Evolutionary conservation across 1,284 basidiomycete species (phyloP).

Genomic region (Marasmius fiardii): DNA sequence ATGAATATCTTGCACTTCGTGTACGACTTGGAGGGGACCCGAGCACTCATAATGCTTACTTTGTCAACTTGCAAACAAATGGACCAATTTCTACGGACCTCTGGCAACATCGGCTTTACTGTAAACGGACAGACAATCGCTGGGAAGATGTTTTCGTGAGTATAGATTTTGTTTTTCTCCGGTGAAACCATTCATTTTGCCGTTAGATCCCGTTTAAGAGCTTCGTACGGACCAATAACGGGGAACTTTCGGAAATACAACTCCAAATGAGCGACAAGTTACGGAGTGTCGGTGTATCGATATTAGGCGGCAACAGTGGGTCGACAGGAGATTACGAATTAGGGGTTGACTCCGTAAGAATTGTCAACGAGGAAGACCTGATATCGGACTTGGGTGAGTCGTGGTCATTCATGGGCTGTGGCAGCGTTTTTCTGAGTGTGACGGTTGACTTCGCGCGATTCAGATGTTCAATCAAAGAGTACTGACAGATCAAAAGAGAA

Average conservation of each 20-base stretch:
- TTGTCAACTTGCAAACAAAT: constrained; percentile 86
- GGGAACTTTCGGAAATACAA: constrained; percentile 67
- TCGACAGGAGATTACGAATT: constrained; percentile 72
- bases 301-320: constrained; percentile 76
- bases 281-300: constrained; percentile 79
- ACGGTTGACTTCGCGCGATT: not conserved
- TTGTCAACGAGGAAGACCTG: constrained; percentile 50
- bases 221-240: constrained; percentile 83
- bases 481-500: constrained; percentile 4
- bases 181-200: constrained; percentile 5
- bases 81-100: constrained; percentile 77
- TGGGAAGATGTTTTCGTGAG: constrained; percentile 87
- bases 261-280: constrained; percentile 77
- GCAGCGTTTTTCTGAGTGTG: constrained; percentile 49
- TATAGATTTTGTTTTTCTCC: constrained; percentile 13
- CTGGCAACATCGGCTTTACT: constrained; percentile 87
- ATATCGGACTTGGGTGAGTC: constrained; percentile 7
- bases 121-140: constrained; percentile 62
- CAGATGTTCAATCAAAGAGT: not conserved
- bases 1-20: constrained; percentile 77
- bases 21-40: constrained; percentile 70
- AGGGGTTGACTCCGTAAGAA: constrained; percentile 68
- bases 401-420: constrained; percentile 15
- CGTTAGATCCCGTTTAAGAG: constrained; percentile 74
- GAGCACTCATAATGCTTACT: constrained; percentile 73